These are phyloP conservation scores for Prunus armeniaca DNA, from an alignment of 306 rosid genomes.

Conservation along the genomic window DNA sequence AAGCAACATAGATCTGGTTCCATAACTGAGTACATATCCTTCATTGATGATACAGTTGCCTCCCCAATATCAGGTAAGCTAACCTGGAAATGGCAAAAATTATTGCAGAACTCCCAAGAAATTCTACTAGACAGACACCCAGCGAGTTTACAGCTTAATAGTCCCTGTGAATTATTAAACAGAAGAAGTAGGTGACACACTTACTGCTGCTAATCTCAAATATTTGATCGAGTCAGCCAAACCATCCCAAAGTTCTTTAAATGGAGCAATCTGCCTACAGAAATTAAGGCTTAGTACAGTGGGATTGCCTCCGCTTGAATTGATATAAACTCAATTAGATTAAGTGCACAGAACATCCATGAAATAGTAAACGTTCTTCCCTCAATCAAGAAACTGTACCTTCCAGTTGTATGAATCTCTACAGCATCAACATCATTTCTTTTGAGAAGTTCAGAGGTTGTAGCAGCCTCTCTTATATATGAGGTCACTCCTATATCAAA, in stretches of 20 bases:
- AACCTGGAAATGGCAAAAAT: conserved; percentile 44
- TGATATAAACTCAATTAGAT: not conserved
- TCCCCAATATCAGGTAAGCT: conserved; percentile 81
- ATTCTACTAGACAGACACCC: not conserved
- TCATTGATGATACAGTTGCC: conserved; percentile 64
- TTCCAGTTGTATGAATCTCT: conserved; percentile 89
- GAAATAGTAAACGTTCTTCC: not conserved
- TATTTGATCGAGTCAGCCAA: conserved; percentile 57
- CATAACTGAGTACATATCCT: conserved; percentile 67
- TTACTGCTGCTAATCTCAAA: conserved; percentile 67
- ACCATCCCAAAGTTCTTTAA: conserved; percentile 69
- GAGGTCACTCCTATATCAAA: conserved; percentile 52
- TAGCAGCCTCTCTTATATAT: conserved; percentile 61
- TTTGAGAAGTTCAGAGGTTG: conserved; percentile 61
- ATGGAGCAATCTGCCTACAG: conserved; percentile 52
- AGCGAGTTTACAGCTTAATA: not conserved
- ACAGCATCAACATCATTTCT: conserved; percentile 72
- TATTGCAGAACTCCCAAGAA: conserved; percentile 10
- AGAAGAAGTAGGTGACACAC: conserved; percentile 32
- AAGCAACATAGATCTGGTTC: conserved; percentile 52
- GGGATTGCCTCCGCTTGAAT: not conserved
- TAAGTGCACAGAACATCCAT: not conserved
- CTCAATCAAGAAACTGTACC: conserved; percentile 35
- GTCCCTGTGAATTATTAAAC: not conserved
- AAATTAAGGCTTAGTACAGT: conserved; percentile 12